phyloP scores from a whole-genome alignment of 352 stramenopile species.

The Pythium coloratum region DNA sequence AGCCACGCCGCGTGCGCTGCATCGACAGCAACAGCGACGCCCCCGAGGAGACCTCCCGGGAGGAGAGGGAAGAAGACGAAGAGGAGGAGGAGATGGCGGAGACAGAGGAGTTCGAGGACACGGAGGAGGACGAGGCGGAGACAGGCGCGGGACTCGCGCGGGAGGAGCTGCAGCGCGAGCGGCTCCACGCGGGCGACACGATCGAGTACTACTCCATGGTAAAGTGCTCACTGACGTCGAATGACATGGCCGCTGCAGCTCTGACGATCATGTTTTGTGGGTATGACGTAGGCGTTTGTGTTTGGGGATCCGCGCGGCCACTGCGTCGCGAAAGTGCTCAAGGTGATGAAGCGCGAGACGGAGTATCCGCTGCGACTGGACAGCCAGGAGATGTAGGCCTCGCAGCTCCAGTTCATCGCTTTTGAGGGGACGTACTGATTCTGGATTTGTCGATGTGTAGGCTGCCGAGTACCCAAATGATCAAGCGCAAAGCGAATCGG shows the following conservation, averaged over 20 bases:
- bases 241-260: neutral
- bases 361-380: slow-evolving; percentile 68
- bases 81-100: slow-evolving; percentile 4
- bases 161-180: slow-evolving; percentile 55
- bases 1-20: neutral
- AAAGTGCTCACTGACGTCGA: neutral
- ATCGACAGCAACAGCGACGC: slow-evolving; percentile 17
- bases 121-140: slow-evolving; percentile 6
- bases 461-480: slow-evolving; percentile 64
- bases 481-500: slow-evolving; percentile 64
- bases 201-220: slow-evolving; percentile 82
- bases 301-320: slow-evolving; percentile 67
- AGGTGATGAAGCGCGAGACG: slow-evolving; percentile 39
- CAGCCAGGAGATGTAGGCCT: slow-evolving; percentile 65
- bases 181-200: slow-evolving; percentile 67
- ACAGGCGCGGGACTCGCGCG: slow-evolving; percentile 42
- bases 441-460: slow-evolving; percentile 24
- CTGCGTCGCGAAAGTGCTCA: slow-evolving; percentile 59
- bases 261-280: neutral
- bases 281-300: slow-evolving; percentile 54
- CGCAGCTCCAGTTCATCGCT: neutral
- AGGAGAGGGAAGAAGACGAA: neutral
- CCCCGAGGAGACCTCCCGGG: neutral
- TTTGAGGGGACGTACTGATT: no score
- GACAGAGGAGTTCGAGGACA: neutral